Evolutionary conservation across 345 rosid species (phyloP), one percentile per base, ranked within the genome.

Genomic region (Ceriops decandra): DNA sequence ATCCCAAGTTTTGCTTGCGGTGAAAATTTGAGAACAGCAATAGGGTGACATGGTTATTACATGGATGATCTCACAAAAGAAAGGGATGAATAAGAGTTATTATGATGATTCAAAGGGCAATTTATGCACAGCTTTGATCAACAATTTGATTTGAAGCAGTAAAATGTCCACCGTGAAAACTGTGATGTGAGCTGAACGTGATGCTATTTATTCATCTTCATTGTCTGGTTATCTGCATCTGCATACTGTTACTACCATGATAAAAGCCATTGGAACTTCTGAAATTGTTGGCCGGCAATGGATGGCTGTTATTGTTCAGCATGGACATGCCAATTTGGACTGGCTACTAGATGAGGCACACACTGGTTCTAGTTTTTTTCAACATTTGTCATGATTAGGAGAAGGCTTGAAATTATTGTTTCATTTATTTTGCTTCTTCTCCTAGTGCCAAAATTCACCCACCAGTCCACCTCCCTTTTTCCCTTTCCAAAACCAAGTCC

Each of bases 261-360:
- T 33, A 33, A 33, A 33, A 33, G 36, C 36, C 36, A 33, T 33
- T 51, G 54, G 31, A 30, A 1, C 31, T 30, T 30, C 31, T 30
- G 31, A 4, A 30, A 30, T 30, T 30, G 31, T 30, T 30, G 4
- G 2, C 31, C 31, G 4, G 31, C 31, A 30, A 30, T 30, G 31
- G 3, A 30, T 30, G 31, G 31, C 31, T 30, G 26, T 24, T 24
- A 30, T 30, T 30, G 31, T 30, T 30, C 31, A 30, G 4, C 4
- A 30, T 30, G 31, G 17, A 51, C 54, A 51, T 13, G 21, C 21
- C 54, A 13, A 5, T 51, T 51, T 33, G 36, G 36, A 33, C 7
- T 33, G 4, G 36, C 36, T 33, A 52, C 61, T 76, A 11, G 60
- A 66, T 7, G 58, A 76, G 80, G 80, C 71, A 64, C 67, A 67